These are phyloP conservation scores for Pichia rugopelliculosa DNA, from an alignment of 805 yeast species.

Conservation along the genomic window DNA sequence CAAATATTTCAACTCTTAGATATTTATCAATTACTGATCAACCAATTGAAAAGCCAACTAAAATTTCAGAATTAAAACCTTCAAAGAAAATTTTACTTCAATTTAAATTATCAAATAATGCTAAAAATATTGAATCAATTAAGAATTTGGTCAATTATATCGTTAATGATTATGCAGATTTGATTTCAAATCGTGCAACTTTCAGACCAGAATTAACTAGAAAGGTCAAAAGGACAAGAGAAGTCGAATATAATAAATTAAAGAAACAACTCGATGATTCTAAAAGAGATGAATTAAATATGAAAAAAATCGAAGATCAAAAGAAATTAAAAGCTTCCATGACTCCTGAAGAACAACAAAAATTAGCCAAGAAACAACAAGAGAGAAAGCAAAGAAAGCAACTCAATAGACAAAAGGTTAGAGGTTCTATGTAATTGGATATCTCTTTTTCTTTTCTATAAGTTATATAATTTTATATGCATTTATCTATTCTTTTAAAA, in stretches of 20 bases:
- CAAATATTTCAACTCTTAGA: conserved; percentile 41
- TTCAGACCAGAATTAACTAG: conserved; percentile 70
- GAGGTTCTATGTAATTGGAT: conserved; percentile 16
- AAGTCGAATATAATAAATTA: conserved; percentile 61
- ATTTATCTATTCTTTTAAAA: too few species aligned
- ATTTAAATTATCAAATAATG: conserved; percentile 42
- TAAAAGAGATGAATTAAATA: conserved; percentile 61
- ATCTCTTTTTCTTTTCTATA: neutral
- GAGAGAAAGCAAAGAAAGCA: conserved; percentile 77
- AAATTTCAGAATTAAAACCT: conserved; percentile 48
- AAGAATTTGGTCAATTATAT: conserved; percentile 56
- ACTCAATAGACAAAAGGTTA: conserved; percentile 53
- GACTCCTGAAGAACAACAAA: conserved; percentile 73
- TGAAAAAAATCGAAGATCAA: conserved; percentile 62
- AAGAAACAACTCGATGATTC: conserved; percentile 58
- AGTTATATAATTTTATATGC: too few species aligned
- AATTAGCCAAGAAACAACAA: conserved; percentile 65
- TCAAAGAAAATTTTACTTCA: conserved; percentile 49
- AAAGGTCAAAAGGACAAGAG: conserved; percentile 74
- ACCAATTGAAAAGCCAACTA: conserved; percentile 61
- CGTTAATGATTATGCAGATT: conserved; percentile 30
- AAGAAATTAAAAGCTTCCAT: conserved; percentile 58
- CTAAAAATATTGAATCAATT: conserved; percentile 44
- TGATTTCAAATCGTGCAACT: conserved; percentile 32
- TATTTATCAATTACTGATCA: conserved; percentile 80